phyloP scores from a whole-genome alignment of 345 rosid species.

The Raphanus raphanistrum region DNA sequence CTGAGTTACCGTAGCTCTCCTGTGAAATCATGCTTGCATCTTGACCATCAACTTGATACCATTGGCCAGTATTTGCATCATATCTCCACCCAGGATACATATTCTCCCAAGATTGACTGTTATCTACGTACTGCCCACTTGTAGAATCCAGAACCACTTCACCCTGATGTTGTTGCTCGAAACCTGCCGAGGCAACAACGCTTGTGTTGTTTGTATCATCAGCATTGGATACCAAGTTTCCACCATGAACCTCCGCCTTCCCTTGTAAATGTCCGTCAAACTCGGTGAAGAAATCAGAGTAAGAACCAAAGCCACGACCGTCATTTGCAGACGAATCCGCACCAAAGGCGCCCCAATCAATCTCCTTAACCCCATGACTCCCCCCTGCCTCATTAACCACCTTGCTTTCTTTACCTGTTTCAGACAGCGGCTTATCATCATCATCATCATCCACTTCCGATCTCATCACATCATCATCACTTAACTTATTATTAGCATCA shows the following conservation, averaged over 20 bases:
- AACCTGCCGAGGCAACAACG: slow-evolving; percentile 31
- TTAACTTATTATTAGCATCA: slow-evolving; percentile 23
- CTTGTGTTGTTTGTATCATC: slow-evolving; percentile 28
- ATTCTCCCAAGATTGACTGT: slow-evolving; percentile 71
- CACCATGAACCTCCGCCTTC: slow-evolving; percentile 36
- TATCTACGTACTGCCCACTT: slow-evolving; percentile 52
- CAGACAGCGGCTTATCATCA: slow-evolving; percentile 22
- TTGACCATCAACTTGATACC: slow-evolving; percentile 63
- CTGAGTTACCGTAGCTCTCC: slow-evolving; percentile 38
- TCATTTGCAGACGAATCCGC: slow-evolving; percentile 56
- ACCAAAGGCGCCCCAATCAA: slow-evolving; percentile 85
- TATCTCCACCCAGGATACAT: slow-evolving; percentile 90
- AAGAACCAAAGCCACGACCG: slow-evolving; percentile 60
- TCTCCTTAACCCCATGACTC: slow-evolving; percentile 63
- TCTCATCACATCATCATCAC: slow-evolving; percentile 33
- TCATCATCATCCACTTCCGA: slow-evolving; percentile 29
- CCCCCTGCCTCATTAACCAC: slow-evolving; percentile 37
- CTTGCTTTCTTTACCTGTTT: slow-evolving; percentile 27
- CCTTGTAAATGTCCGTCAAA: slow-evolving; percentile 50
- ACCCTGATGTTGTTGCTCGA: slow-evolving; percentile 28
- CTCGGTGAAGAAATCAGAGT: slow-evolving; percentile 73
- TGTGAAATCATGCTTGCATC: slow-evolving; percentile 33
- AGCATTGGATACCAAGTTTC: slow-evolving; percentile 8
- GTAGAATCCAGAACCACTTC: slow-evolving; percentile 32
- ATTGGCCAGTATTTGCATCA: slow-evolving; percentile 70